These are phyloP conservation scores for Calonectria ilicicola DNA, from an alignment of 2,329 filamentous ascomycete species.

Conservation along the genomic window DNA sequence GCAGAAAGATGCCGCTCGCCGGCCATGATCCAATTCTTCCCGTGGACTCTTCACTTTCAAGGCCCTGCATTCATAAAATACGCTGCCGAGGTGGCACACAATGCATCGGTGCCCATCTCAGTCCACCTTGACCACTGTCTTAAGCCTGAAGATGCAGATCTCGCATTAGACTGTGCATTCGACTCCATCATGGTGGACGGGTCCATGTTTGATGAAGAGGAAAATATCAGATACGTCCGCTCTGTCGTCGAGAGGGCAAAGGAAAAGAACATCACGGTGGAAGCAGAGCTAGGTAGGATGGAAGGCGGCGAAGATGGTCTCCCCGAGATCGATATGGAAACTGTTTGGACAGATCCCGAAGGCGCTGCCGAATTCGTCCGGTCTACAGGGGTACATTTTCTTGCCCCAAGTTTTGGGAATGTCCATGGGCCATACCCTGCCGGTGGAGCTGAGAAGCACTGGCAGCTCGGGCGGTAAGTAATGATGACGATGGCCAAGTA, in stretches of 20 bases:
- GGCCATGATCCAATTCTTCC: conserved; percentile 13
- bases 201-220: conserved; percentile 13
- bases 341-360: conserved; percentile 6
- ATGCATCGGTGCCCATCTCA: conserved; percentile 3
- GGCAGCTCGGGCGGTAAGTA: background rate
- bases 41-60: conserved; percentile 4
- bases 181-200: conserved; percentile 18
- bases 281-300: conserved; percentile 5
- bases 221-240: conserved; percentile 1
- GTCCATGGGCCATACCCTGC: conserved; percentile 8
- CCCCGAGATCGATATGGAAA: background rate
- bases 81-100: conserved; percentile 6
- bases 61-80: conserved; percentile 8
- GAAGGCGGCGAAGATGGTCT: conserved; percentile 16
- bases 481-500: no score
- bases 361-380: conserved; percentile 1
- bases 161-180: conserved; percentile 7
- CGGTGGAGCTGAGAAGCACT: conserved; percentile 1
- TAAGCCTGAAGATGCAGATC: conserved; percentile 4
- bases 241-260: conserved; percentile 9
- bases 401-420: conserved; percentile 15
- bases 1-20: conserved; percentile 14
- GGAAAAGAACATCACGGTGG: background rate
- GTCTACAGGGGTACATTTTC: conserved; percentile 7
- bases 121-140: conserved; percentile 13